Evolutionary conservation across 768 basidiomycete species (phyloP).

Genomic region (Lactarius akahatsu): DNA sequence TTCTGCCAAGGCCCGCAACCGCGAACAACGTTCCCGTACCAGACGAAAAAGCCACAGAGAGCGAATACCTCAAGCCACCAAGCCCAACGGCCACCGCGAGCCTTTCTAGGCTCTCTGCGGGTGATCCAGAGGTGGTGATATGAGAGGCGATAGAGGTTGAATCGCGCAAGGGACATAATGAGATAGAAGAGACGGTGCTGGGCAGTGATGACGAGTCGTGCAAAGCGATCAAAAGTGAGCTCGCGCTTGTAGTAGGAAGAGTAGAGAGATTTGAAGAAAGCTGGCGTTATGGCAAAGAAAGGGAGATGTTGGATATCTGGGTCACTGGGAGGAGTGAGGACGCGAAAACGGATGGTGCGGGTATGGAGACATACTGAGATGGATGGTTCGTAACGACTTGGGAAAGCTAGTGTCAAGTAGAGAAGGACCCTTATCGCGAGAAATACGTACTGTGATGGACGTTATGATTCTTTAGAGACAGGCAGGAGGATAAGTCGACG

Average conservation of each 20-base stretch:
- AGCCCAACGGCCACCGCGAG: slow-evolving; percentile 72
- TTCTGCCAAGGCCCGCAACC: slow-evolving; percentile 72
- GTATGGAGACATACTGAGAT: slow-evolving; percentile 64
- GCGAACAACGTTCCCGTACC: slow-evolving; percentile 73
- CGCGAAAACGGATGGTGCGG: not conserved
- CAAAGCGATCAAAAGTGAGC: slow-evolving; percentile 72
- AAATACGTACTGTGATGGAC: slow-evolving; percentile 83
- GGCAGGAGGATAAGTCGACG: slow-evolving; percentile 11
- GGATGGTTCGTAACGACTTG: slow-evolving; percentile 97
- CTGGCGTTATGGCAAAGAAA: slow-evolving; percentile 90
- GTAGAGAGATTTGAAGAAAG: slow-evolving; percentile 83
- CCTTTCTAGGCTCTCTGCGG: slow-evolving; percentile 60
- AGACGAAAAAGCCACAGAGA: slow-evolving; percentile 82
- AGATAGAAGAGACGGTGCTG: slow-evolving; percentile 95
- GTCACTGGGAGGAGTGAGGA: slow-evolving; percentile 48
- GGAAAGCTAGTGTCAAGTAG: slow-evolving; percentile 17
- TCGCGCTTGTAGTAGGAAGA: slow-evolving; percentile 93
- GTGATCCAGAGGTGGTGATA: slow-evolving; percentile 72
- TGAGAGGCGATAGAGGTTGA: slow-evolving; percentile 91
- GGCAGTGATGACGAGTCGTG: slow-evolving; percentile 61
- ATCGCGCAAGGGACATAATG: slow-evolving; percentile 85
- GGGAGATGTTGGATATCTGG: slow-evolving; percentile 88
- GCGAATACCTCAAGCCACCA: slow-evolving; percentile 76
- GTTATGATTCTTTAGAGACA: slow-evolving; percentile 74
- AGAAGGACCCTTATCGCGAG: slow-evolving; percentile 5